phyloP scores from a whole-genome alignment of 2,329 filamentous ascomycete species.

The Orbilia ellipsospora region DNA sequence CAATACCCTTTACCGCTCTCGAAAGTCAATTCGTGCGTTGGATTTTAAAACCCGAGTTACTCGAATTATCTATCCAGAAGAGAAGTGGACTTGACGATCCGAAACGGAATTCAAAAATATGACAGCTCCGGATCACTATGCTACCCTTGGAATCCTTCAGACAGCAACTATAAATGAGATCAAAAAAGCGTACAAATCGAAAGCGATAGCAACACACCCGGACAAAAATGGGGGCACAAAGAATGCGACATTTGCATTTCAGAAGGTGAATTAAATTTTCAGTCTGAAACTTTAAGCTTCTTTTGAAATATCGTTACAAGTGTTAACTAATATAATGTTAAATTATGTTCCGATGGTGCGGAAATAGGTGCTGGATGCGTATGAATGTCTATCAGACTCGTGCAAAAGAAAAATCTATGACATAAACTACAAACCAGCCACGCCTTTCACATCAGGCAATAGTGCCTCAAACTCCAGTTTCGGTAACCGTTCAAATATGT shows the following conservation, averaged over 20 bases:
- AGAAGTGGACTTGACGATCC: no score
- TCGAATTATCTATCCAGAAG: no score
- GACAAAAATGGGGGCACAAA: slow-evolving; percentile 25
- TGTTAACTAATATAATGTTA: neutral
- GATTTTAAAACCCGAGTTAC: no score
- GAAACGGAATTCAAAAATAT: slow-evolving; percentile 2
- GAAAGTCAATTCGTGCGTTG: no score
- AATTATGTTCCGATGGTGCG: neutral
- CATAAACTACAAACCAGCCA: neutral
- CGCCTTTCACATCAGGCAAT: neutral
- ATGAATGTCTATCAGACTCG: slow-evolving; percentile 32
- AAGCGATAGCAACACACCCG: slow-evolving; percentile 14
- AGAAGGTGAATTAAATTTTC: slow-evolving; percentile 18
- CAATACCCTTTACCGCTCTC: no score
- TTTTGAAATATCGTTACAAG: neutral
- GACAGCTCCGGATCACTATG: slow-evolving; percentile 22
- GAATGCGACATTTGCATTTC: slow-evolving; percentile 15
- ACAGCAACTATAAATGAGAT: slow-evolving; percentile 17
- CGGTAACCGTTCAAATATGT: neutral
- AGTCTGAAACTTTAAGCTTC: neutral
- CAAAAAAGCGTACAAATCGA: slow-evolving; percentile 1
- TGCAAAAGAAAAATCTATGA: slow-evolving; percentile 10
- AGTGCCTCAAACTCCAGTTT: no score
- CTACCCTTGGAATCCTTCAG: slow-evolving; percentile 1
- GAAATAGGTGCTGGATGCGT: slow-evolving; percentile 25